These are phyloP conservation scores for Bipolaris cookei DNA, from an alignment of 2,329 filamentous ascomycete genomes.

Conservation along the genomic window DNA sequence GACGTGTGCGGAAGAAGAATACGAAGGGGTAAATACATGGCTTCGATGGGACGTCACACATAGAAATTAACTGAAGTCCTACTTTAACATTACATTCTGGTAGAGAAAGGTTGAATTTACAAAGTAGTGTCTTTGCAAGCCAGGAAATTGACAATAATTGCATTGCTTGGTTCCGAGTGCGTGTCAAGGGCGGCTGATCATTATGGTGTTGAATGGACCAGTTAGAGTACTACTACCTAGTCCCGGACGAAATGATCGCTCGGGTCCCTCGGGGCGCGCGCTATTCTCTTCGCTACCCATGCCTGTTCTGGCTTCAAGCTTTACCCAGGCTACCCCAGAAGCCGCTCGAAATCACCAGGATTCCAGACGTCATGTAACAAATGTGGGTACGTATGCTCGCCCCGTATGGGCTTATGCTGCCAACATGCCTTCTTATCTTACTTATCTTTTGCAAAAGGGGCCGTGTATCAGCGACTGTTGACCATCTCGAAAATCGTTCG, in stretches of 20 bases:
- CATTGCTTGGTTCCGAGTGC: background rate
- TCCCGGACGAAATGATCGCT: slow-evolving; percentile 12
- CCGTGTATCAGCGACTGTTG: background rate
- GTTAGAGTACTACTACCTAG: slow-evolving; percentile 1
- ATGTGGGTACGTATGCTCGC: background rate
- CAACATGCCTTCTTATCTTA: background rate
- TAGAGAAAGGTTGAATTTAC: no score
- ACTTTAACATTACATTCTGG: no score
- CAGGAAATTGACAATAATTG: background rate
- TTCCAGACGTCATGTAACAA: no score
- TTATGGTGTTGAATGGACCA: slow-evolving; percentile 5
- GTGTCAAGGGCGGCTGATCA: background rate
- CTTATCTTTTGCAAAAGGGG: background rate
- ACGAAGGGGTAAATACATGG: background rate
- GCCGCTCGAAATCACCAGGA: no score
- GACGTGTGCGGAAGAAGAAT: slow-evolving; percentile 1
- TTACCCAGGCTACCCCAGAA: background rate
- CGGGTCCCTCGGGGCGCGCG: slow-evolving; percentile 3
- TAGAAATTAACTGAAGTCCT: background rate
- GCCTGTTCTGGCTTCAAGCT: background rate
- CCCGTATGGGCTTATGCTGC: background rate
- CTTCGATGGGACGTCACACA: background rate
- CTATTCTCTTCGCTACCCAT: slow-evolving; percentile 1
- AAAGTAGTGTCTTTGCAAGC: background rate
- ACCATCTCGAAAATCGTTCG: background rate